phyloP scores from a whole-genome alignment of 2,329 filamentous ascomycete species.

The Sporothrix brasiliensis region DNA sequence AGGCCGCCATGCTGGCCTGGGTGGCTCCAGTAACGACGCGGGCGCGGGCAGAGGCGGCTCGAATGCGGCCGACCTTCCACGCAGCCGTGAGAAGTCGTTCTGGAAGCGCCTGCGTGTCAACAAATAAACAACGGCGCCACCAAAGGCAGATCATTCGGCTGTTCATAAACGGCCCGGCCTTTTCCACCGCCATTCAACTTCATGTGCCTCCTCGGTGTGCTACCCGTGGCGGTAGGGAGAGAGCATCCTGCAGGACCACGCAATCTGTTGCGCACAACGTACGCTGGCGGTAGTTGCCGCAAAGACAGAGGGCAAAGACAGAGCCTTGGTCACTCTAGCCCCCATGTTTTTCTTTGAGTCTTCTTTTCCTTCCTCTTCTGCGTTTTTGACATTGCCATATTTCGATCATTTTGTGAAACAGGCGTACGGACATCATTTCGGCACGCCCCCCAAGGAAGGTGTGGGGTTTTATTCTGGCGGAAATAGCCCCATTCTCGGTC shows the following conservation, averaged over 20 bases:
- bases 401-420: background rate
- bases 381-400: background rate
- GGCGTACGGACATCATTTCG: background rate
- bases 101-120: conserved; percentile 39
- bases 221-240: background rate
- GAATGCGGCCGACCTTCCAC: conserved; percentile 28
- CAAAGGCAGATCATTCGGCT: background rate
- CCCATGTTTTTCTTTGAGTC: background rate
- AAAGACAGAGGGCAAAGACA: background rate
- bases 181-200: background rate
- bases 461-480: conserved; percentile 21
- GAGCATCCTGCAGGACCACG: background rate
- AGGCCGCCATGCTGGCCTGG: conserved; percentile 31
- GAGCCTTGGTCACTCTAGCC: background rate
- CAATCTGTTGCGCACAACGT: background rate
- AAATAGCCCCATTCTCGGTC: background rate
- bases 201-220: background rate
- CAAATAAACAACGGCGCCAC: conserved; percentile 29
- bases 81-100: conserved; percentile 36
- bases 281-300: background rate
- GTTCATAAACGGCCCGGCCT: background rate
- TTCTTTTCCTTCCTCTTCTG: background rate
- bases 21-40: conserved; percentile 1
- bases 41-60: conserved; percentile 29
- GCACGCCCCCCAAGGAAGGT: background rate